Evolutionary conservation across 805 yeast species (phyloP).

Genomic region (Pichia phayaonensis): DNA sequence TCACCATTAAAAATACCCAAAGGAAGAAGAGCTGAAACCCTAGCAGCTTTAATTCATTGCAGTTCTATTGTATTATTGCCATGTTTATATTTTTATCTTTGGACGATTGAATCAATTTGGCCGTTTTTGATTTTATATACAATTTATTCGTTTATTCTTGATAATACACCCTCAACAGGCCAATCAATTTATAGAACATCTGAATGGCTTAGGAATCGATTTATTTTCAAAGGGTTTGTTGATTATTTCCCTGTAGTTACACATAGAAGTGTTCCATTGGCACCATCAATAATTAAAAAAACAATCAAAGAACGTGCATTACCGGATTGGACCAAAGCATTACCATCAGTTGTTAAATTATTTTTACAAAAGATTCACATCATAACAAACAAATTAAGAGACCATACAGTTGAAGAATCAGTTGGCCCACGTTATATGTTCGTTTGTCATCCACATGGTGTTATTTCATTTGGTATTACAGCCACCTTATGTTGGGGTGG

Average conservation of each 20-base stretch:
- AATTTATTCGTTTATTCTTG: conserved; percentile 45
- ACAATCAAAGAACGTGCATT: not conserved
- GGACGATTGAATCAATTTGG: conserved; percentile 52
- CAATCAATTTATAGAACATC: conserved; percentile 51
- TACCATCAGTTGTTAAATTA: conserved; percentile 1
- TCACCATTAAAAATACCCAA: conserved; percentile 49
- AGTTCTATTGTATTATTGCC: conserved; percentile 57
- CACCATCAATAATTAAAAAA: conserved; percentile 55
- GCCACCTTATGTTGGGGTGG: conserved; percentile 39
- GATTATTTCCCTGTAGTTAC: conserved; percentile 73
- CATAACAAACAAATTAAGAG: conserved; percentile 1
- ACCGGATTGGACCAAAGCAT: conserved; percentile 1
- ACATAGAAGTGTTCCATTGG: conserved; percentile 58
- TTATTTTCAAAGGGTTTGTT: conserved; percentile 65
- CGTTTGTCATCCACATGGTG: conserved; percentile 96
- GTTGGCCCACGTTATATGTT: conserved; percentile 76
- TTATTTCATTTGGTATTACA: conserved; percentile 84
- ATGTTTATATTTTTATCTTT: conserved; percentile 45
- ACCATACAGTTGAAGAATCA: conserved; percentile 23
- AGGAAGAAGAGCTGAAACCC: conserved; percentile 51
- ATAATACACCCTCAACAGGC: conserved; percentile 73
- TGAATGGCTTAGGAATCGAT: conserved; percentile 44
- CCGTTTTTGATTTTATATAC: conserved; percentile 56
- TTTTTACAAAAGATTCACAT: conserved; percentile 1
- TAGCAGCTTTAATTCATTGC: conserved; percentile 66